Conservation (phyloP, 345 rosid species). For the Punica granatum region DNA sequence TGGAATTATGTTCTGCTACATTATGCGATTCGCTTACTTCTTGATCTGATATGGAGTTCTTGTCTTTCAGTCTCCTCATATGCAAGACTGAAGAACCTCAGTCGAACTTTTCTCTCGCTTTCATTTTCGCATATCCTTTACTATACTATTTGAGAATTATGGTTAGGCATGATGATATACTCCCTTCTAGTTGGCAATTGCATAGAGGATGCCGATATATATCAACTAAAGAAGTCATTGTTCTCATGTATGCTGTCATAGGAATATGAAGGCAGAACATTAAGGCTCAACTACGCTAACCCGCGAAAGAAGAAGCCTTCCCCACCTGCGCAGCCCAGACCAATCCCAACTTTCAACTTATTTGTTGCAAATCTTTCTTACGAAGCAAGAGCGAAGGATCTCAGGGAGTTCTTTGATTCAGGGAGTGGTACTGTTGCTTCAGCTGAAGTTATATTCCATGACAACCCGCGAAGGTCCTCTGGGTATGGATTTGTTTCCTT, state of each 20-base stretch:
- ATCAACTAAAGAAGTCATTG: background rate
- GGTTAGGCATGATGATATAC: background rate
- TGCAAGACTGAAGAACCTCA: background rate
- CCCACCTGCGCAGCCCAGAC: slow-evolving; percentile 28
- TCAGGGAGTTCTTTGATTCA: slow-evolving; percentile 53
- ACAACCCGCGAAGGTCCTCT: slow-evolving; percentile 64
- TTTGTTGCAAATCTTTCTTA: slow-evolving; percentile 62
- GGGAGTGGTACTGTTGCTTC: slow-evolving; percentile 47
- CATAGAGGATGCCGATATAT: background rate
- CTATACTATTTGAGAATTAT: background rate
- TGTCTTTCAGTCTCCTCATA: background rate
- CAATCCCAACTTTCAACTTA: slow-evolving; percentile 46
- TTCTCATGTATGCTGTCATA: slow-evolving; percentile 15
- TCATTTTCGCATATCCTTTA: background rate
- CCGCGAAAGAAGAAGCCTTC: slow-evolving; percentile 41
- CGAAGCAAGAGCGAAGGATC: slow-evolving; percentile 58
- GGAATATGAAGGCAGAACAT: slow-evolving; percentile 66
- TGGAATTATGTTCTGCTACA: background rate
- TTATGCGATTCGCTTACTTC: background rate
- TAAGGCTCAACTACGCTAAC: slow-evolving; percentile 57
- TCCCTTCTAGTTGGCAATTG: background rate
- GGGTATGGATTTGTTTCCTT: slow-evolving; percentile 83
- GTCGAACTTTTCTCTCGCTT: background rate
- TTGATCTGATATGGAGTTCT: background rate
- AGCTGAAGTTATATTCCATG: slow-evolving; percentile 60